Base-by-base conservation (phyloP, 495 filamentous ascomycete species). In the Parathielavia appendiculata region DNA sequence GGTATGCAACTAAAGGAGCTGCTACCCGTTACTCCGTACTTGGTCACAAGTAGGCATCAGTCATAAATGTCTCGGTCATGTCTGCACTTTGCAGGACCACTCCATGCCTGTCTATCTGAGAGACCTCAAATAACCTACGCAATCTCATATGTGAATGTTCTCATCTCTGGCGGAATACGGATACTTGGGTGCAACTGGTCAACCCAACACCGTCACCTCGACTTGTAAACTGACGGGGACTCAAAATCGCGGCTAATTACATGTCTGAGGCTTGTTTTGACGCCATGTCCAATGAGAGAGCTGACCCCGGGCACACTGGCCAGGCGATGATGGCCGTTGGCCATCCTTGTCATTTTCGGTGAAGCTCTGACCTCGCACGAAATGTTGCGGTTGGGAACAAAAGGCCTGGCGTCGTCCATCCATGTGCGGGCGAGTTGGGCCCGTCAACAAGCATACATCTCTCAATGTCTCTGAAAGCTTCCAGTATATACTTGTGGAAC, bases 271-370 rank as follows among this genome's bases (percentile, higher is more conserved):
- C 9, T 5, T 47, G 53, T 36, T 12, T 11, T 20, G 43, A 32
- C 14, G 13, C 53, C 36, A 48, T 14, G 41, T 11, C 53, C 59
- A 60, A 51, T 57, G 40, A 41, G 16, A 44, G 23, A 16, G 5
- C 44, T 14, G 32, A 0, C 11, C 19, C 11, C 22, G 53, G 46
- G 40, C 66, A 66, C 66, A 68, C 53, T 59, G 39, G 45, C 17
- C 22, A 39, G 52, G 57, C 60, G 44, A 64, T 67, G 66, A 67
- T 60, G 58, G 62, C 64, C 39, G 63, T 71, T 67, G 62, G 64
- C 60, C 54, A 52, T 56, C 57, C 57, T 54, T 56, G 44, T 55
- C 45, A 35, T 8, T 46, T 48, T 44, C 51, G 50, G 51, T 60
- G 50, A 59, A 63, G 60, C 62, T 51, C 54, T 58, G 54, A 61